Percentiles rank a stretch among this genome's conserved stretches.
Conservation (phyloP, 345 rosid genomes). For the Acer saccharum region DNA sequence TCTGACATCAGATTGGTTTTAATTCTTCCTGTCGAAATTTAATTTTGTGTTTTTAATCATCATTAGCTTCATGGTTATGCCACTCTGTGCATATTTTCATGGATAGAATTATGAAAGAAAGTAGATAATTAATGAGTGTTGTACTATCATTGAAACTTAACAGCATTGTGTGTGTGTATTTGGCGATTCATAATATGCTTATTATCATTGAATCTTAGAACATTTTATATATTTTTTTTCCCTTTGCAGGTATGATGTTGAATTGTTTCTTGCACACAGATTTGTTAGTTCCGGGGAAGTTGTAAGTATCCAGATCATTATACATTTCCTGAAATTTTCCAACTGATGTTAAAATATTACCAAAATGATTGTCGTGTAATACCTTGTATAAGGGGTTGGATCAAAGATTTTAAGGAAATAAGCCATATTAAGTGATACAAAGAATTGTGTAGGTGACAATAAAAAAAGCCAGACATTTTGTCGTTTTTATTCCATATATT, state of each 20-base stretch:
- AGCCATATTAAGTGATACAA: neutral
- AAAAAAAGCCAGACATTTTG: neutral
- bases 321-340: neutral
- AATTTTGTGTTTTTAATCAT: neutral
- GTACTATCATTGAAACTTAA: too few relatives aligned
- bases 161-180: neutral
- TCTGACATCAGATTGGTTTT: neutral
- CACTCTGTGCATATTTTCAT: neutral
- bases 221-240: constrained; percentile 5
- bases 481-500: neutral
- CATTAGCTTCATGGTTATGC: neutral
- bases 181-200: neutral
- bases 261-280: constrained; percentile 50
- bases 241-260: constrained; percentile 67
- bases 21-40: neutral
- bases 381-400: neutral
- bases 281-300: constrained; percentile 52
- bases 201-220: neutral
- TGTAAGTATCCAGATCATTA: constrained; percentile 45
- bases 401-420: neutral
- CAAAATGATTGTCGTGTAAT: neutral
- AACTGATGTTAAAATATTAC: neutral
- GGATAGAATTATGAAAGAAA: neutral
- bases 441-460: neutral
- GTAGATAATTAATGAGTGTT: neutral